Percentiles rank a stretch among this genome's conserved stretches.
Conservation (phyloP, 2,329 filamentous ascomycete genomes). For the Phyllosticta citribraziliensis region DNA sequence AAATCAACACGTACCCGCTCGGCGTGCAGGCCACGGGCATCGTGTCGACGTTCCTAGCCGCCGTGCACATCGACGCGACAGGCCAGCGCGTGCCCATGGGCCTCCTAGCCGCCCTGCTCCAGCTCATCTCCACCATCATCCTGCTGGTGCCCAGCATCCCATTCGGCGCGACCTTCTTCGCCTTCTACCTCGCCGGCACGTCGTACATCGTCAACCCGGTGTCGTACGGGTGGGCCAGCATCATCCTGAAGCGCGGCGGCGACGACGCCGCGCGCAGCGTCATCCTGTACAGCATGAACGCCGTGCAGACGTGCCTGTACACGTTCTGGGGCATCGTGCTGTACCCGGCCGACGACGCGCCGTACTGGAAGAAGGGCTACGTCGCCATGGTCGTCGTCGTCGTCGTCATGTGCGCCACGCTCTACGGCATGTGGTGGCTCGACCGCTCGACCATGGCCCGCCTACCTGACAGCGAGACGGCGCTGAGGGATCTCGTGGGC, state of each 20-base stretch:
- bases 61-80: conserved; percentile 30
- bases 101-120: conserved; percentile 22
- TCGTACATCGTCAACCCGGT: conserved; percentile 33
- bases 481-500: background rate
- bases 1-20: conserved; percentile 45
- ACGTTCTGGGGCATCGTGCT: conserved; percentile 38
- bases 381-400: conserved; percentile 27
- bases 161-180: conserved; percentile 26
- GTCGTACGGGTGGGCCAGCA: conserved; percentile 32
- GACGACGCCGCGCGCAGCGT: conserved; percentile 35
- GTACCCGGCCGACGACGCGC: conserved; percentile 34
- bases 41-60: conserved; percentile 34
- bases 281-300: conserved; percentile 33
- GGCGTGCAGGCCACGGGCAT: conserved; percentile 50
- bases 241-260: conserved; percentile 27
- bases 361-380: conserved; percentile 33
- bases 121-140: conserved; percentile 24
- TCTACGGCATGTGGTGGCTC: background rate
- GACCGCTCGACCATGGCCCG: background rate
- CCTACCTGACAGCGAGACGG: background rate
- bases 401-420: conserved; percentile 4
- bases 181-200: conserved; percentile 30
- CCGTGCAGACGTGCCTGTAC: conserved; percentile 30
- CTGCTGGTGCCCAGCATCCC: conserved; percentile 25
- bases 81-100: conserved; percentile 27